Evolutionary conservation across 2,329 filamentous ascomycete genomes (phyloP).

Genomic region (Fusarium poae): DNA sequence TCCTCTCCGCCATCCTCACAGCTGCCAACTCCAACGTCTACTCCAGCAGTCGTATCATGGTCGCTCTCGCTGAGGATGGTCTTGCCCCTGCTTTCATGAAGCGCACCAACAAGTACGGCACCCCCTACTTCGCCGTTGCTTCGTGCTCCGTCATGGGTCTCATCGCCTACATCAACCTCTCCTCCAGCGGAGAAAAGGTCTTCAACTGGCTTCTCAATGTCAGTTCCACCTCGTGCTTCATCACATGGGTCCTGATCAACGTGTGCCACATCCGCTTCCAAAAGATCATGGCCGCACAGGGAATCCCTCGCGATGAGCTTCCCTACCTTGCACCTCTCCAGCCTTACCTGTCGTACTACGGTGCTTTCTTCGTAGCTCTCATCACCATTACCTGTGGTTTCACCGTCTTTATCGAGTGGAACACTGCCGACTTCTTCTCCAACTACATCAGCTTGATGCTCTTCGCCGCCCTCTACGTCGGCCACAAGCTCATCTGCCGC

Average conservation of each 20-base stretch:
- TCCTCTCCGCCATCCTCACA: slow-evolving; percentile 82
- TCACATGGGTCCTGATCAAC: slow-evolving; percentile 77
- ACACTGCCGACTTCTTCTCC: slow-evolving; percentile 71
- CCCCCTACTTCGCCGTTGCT: slow-evolving; percentile 72
- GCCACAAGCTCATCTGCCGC: slow-evolving; percentile 68
- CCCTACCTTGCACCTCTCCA: slow-evolving; percentile 73
- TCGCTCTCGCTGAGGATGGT: slow-evolving; percentile 74
- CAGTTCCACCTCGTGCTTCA: slow-evolving; percentile 75
- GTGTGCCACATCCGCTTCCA: slow-evolving; percentile 75
- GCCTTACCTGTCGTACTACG: slow-evolving; percentile 74
- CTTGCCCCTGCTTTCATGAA: slow-evolving; percentile 72
- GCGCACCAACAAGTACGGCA: slow-evolving; percentile 70
- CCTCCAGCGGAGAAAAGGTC: slow-evolving; percentile 67
- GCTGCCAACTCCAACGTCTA: slow-evolving; percentile 84
- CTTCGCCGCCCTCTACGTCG: slow-evolving; percentile 70
- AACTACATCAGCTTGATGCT: slow-evolving; percentile 74
- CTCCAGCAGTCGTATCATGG: slow-evolving; percentile 76
- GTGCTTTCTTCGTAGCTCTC: slow-evolving; percentile 73
- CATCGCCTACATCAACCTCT: slow-evolving; percentile 77
- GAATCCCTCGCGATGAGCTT: slow-evolving; percentile 68
- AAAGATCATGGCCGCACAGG: slow-evolving; percentile 67
- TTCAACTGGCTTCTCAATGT: slow-evolving; percentile 83
- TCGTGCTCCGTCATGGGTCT: slow-evolving; percentile 68
- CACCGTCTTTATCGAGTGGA: slow-evolving; percentile 75
- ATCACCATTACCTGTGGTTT: slow-evolving; percentile 78